Base-by-base conservation (phyloP, 2,329 filamentous ascomycete species). In the Botryosphaeria dothidea region DNA sequence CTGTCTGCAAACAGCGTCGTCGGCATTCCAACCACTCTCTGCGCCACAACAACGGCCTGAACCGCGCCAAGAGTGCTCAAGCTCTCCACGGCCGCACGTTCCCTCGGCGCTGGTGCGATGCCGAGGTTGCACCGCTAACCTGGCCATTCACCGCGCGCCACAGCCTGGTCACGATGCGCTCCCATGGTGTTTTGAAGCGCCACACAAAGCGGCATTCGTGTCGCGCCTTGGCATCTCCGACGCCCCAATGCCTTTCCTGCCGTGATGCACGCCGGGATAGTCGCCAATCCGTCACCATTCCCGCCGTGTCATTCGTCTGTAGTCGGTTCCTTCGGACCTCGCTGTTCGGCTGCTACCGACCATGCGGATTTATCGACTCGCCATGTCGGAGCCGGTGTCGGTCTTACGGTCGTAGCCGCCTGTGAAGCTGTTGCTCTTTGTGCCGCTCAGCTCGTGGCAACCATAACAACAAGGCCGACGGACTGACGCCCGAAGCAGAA, bases 121-220 rank as follows among this genome's bases (percentile, higher is more conserved):
- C 56, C 56, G 56, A 34, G 56, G 56, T 60, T 45, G 38, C 38
- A 45, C 56, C 38, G 38, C 56, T 15, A 7, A 17, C 6, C 25
- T 9, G 52, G 52, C 52, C 52, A 43, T 43, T 57, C 52, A 57
- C 34, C 52, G 52, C 52, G 23, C 56, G 25, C 56, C 4, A 23
- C n/a, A 23, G 56, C 38, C 56, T 23, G 56, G 56, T 60, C 56
- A 60, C 56, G 56, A 60, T 60, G 25, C 56, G 38, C n/a, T n/a
- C 41, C 38, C 25, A 23, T 60, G 56, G 56, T 60, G 56, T 60
- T 60, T 60, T 34, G 6, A 17, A 23, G 56, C 56, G 56, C 56
- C 56, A 46, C 56, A 46, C 38, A 31, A 17, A 41, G 36, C 52
- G 52, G 52, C 36, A 57, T n/a, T 57, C 52, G 52, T 57, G 23